Percentiles rank a stretch among this genome's conserved stretches.
Evolutionary conservation across 148 eudicot genomes (phyloP).

Genomic region (Heliamphora exappendiculata): DNA sequence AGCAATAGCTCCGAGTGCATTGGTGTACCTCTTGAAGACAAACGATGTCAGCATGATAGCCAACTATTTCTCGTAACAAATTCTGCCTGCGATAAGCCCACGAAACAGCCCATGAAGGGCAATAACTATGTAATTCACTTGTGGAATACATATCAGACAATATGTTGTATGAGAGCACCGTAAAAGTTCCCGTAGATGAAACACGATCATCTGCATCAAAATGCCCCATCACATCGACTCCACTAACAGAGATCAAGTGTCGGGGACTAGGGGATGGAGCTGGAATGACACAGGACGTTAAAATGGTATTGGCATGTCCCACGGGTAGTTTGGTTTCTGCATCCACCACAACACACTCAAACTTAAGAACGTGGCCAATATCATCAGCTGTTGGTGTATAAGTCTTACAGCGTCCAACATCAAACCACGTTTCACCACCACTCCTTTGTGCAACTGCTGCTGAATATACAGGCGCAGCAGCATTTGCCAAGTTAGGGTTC

Average conservation of each 20-base stretch:
- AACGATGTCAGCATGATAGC: constrained; percentile 89
- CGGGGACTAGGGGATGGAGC: constrained; percentile 97
- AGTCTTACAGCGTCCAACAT: constrained; percentile 77
- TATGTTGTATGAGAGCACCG: constrained; percentile 94
- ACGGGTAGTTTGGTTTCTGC: constrained; percentile 65
- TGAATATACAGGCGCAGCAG: constrained; percentile 63
- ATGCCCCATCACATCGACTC: constrained; percentile 59
- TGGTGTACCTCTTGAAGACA: constrained; percentile 93
- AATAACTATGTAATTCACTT: constrained; percentile 72
- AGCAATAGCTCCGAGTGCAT: not conserved
- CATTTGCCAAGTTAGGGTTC: constrained; percentile 54
- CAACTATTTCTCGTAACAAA: constrained; percentile 88
- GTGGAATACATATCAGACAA: constrained; percentile 76
- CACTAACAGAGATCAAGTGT: constrained; percentile 71
- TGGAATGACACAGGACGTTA: constrained; percentile 86
- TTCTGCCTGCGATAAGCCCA: constrained; percentile 97
- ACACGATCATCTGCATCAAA: constrained; percentile 65
- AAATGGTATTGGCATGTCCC: constrained; percentile 49
- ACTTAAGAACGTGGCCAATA: constrained; percentile 86
- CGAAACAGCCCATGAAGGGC: constrained; percentile 97
- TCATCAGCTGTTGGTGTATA: constrained; percentile 95
- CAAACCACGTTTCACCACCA: constrained; percentile 95
- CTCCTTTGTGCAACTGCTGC: constrained; percentile 58
- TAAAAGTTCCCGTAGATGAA: constrained; percentile 65
- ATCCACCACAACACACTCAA: constrained; percentile 89